These are phyloP conservation scores for Claviceps sp. DNA, from an alignment of 2,329 filamentous ascomycete genomes.

Conservation along the genomic window DNA sequence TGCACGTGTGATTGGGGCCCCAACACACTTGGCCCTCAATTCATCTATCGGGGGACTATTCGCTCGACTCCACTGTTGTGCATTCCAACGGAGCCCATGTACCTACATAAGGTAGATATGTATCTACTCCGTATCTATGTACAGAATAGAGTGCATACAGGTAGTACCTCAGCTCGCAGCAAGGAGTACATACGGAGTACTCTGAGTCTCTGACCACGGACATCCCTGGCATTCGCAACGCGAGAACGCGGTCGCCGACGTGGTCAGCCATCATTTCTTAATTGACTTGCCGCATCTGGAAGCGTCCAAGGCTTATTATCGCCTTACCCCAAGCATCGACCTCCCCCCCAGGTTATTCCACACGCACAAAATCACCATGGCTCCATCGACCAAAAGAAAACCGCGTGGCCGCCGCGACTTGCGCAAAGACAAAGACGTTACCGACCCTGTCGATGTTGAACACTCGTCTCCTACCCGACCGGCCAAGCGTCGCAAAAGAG, in stretches of 20 bases:
- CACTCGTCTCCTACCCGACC: constrained; percentile 47
- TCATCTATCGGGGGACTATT: background rate
- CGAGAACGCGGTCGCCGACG: constrained; percentile 15
- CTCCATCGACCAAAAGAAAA: constrained; percentile 23
- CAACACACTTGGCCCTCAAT: background rate
- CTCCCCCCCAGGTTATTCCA: background rate
- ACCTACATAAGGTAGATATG: background rate
- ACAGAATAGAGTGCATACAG: no score
- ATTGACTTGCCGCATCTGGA: constrained; percentile 2
- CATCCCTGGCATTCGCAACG: constrained; percentile 12
- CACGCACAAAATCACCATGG: constrained; percentile 15
- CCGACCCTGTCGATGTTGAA: constrained; percentile 25
- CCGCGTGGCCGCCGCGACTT: constrained; percentile 25
- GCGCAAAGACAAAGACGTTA: constrained; percentile 23
- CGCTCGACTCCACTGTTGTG: background rate
- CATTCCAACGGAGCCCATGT: background rate
- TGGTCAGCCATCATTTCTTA: constrained; percentile 6
- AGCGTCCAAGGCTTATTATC: background rate
- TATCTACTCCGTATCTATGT: no score
- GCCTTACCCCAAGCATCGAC: background rate
- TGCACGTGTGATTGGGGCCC: no score
- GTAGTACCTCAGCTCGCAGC: no score
- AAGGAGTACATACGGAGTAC: no score
- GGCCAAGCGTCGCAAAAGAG: constrained; percentile 52
- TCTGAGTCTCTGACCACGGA: background rate